Base-by-base conservation (phyloP, 176 grass and related monocot genomes). In the Hsuehochloa calcarea region DNA sequence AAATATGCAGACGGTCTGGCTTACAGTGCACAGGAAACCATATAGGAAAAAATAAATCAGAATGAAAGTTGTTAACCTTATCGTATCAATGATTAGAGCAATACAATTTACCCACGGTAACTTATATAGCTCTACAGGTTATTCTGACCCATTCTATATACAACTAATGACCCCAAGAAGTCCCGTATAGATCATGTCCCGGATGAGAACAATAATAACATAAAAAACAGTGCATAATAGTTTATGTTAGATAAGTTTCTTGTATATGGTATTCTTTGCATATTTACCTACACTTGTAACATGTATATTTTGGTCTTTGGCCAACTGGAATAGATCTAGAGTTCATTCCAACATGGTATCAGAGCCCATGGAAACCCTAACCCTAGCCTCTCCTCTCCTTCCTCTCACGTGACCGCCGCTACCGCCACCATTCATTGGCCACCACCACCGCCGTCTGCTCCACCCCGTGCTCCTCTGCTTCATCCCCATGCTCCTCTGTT, bases 401-500 rank as follows among this genome's bases (percentile, higher is more conserved):
- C 4, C 5, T 39, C 38, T 1, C 0, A 39, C 5, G 38, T 39
- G 38, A 39, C 38, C 38, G 38, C 38, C 38, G 38, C 38, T 39
- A 39, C 5, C 4, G 4, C 38, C 38, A 0, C 4, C 5, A 39
- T 39, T 39, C 38, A 5, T 6, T 39, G 5, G 4, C 38, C 0
- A 5, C 38, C 0, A 5, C 38, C 38, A 6, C 1, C 0, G 38
- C 38, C 37, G 37, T 29, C 31, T 34, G 31, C 31, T 34, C 31
- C 31, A 2, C 31, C 31, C 31, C 31, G 3, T 2, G 31, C 31
- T 29, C 29, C 31, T 34, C 31, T 34, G 31, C n/a, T 34, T 34
- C 3, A 2, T 1, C 31, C 31, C 2, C 2, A 3, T 0, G 31
- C 2, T 34, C 31, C 2, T 2, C 31, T 34, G 31, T 2, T 34